These are phyloP conservation scores for Melanomma pulvis-pyrius DNA, from an alignment of 495 filamentous ascomycete species.

Conservation along the genomic window DNA sequence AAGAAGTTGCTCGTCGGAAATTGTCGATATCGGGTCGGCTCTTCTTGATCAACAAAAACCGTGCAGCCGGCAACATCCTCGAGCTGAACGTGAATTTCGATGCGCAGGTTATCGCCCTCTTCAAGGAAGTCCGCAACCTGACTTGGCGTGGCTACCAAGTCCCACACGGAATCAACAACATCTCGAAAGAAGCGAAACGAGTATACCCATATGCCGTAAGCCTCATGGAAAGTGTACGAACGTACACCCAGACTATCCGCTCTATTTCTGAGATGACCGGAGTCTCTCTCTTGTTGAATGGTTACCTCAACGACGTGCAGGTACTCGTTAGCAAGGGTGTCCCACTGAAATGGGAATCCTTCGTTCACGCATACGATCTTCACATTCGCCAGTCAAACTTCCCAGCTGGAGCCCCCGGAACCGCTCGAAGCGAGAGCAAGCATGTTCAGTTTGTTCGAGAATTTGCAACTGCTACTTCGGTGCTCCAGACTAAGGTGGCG, in stretches of 20 bases:
- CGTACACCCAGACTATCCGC: conserved; percentile 81
- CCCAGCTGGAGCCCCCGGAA: conserved; percentile 24
- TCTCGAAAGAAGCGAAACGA: conserved; percentile 94
- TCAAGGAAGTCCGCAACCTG: conserved; percentile 98
- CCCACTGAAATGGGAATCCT: conserved; percentile 92
- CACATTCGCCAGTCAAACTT: conserved; percentile 70
- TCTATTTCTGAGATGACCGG: conserved; percentile 80
- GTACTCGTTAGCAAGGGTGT: conserved; percentile 79
- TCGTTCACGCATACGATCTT: conserved; percentile 93
- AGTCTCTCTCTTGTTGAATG: conserved; percentile 81
- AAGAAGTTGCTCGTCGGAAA: conserved; percentile 81
- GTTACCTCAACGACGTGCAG: conserved; percentile 88
- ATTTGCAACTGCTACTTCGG: conserved; percentile 79
- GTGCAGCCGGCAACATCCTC: conserved; percentile 79
- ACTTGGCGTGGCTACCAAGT: conserved; percentile 91
- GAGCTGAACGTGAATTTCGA: conserved; percentile 96
- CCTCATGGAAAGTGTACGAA: conserved; percentile 95
- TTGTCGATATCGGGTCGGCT: conserved; percentile 88
- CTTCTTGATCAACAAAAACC: conserved; percentile 85
- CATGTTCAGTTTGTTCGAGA: conserved; percentile 96
- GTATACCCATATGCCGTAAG: conserved; percentile 98
- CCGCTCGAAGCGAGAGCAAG: conserved; percentile 74
- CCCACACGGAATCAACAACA: conserved; percentile 89
- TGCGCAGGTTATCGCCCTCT: conserved; percentile 91
- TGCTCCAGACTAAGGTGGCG: conserved; percentile 82